A percentile compares a stretch with the other conserved stretches of the same genome.
Evolutionary conservation across 2,329 filamentous ascomycete species (phyloP).

Genomic region (Aspergillus tamarii): DNA sequence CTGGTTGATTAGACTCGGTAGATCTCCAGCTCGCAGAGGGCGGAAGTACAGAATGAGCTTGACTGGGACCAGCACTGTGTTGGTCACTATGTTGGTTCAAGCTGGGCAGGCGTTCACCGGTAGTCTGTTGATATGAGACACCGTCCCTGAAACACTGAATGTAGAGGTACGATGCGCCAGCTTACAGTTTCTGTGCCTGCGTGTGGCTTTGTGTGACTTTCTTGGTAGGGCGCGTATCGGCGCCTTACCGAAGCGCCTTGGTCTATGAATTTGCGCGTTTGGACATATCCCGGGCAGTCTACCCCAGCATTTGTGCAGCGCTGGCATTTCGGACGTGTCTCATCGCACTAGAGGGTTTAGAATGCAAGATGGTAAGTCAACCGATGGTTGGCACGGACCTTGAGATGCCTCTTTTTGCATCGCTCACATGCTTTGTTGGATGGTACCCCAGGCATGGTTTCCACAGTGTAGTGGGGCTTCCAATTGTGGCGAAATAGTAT

Average conservation of each 20-base stretch:
- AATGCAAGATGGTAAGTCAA: not conserved
- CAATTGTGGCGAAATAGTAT: conserved; percentile 5
- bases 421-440: conserved; percentile 45
- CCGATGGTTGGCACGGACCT: conserved; percentile 28
- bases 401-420: conserved; percentile 44
- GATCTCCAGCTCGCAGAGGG: not conserved
- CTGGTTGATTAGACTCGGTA: not conserved
- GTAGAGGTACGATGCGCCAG: not conserved
- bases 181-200: conserved; percentile 13
- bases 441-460: conserved; percentile 42
- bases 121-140: conserved; percentile 2
- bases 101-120: not conserved
- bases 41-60: not conserved
- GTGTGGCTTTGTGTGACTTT: conserved; percentile 17
- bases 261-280: conserved; percentile 48
- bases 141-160: not conserved
- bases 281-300: conserved; percentile 47
- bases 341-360: conserved; percentile 40
- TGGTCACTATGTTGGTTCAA: not conserved
- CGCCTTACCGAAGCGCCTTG: conserved; percentile 45
- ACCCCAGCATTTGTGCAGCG: conserved; percentile 41
- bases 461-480: conserved; percentile 7
- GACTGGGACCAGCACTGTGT: not conserved
- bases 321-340: conserved; percentile 42
- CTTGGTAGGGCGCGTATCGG: conserved; percentile 43